Conservation (phyloP, 345 rosid species). For the Brassica cretica region DNA sequence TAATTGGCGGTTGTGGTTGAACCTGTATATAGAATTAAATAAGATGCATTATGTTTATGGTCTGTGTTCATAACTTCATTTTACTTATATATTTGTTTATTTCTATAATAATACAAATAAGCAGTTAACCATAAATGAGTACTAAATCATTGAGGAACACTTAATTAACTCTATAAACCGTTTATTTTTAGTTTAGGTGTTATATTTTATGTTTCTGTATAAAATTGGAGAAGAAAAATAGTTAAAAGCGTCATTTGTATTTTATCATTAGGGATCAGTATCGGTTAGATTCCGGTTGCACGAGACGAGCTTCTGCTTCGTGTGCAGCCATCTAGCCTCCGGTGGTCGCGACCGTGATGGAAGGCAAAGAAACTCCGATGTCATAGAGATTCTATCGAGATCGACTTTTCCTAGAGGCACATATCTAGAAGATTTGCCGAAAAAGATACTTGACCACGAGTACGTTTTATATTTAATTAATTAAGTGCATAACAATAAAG, state of each 20-base stretch:
- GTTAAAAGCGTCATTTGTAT: not conserved
- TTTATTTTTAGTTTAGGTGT: not conserved
- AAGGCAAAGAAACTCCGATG: slow-evolving; percentile 62
- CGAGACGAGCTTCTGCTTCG: slow-evolving; percentile 81
- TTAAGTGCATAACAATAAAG: not conserved
- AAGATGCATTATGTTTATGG: too few species aligned
- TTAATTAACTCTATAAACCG: not conserved
- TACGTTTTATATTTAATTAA: slow-evolving; percentile 38
- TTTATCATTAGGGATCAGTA: slow-evolving; percentile 65
- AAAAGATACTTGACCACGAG: slow-evolving; percentile 76
- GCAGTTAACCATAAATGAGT: not conserved
- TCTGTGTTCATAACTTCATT: not conserved
- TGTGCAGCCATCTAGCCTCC: slow-evolving; percentile 78
- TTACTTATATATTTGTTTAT: not conserved
- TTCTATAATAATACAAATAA: not conserved
- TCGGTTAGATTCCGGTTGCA: slow-evolving; percentile 67
- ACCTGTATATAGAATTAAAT: not conserved
- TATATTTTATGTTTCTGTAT: not conserved
- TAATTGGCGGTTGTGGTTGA: slow-evolving; percentile 25
- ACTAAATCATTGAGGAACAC: not conserved
- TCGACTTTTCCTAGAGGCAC: slow-evolving; percentile 65
- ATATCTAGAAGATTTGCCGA: slow-evolving; percentile 49
- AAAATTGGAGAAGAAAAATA: not conserved
- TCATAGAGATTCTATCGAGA: slow-evolving; percentile 58
- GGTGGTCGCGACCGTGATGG: slow-evolving; percentile 81